Evolutionary conservation across 2,329 filamentous ascomycete genomes (phyloP).

Genomic region (Ceratocystiopsis sp.): DNA sequence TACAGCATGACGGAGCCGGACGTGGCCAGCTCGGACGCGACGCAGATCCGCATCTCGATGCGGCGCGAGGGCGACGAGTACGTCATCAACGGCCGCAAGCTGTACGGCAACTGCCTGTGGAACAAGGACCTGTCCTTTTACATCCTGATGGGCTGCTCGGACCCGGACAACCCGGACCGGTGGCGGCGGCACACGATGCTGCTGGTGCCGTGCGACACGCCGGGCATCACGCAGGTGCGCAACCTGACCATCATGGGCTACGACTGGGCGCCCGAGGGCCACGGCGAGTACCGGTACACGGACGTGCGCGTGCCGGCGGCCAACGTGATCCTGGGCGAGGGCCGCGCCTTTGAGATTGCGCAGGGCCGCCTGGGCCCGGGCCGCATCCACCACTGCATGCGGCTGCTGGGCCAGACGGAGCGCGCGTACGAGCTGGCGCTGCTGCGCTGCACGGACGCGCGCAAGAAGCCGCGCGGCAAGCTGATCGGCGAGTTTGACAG

Average conservation of each 20-base stretch:
- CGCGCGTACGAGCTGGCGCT: slow-evolving; percentile 88
- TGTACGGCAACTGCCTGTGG: slow-evolving; percentile 94
- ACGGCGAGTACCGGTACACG: slow-evolving; percentile 78
- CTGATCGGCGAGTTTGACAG: slow-evolving; percentile 76
- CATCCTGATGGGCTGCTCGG: slow-evolving; percentile 90
- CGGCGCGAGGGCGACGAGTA: slow-evolving; percentile 71
- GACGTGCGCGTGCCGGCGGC: slow-evolving; percentile 72
- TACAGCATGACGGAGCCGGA: slow-evolving; percentile 92
- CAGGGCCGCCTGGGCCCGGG: slow-evolving; percentile 91
- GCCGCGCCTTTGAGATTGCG: slow-evolving; percentile 93
- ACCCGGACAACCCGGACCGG: slow-evolving; percentile 54
- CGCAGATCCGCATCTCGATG: slow-evolving; percentile 78
- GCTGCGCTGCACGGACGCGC: slow-evolving; percentile 77
- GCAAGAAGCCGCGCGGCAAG: slow-evolving; percentile 83
- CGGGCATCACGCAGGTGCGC: slow-evolving; percentile 80
- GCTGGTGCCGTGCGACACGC: slow-evolving; percentile 62
- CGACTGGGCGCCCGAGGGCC: slow-evolving; percentile 91
- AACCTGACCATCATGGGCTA: slow-evolving; percentile 92
- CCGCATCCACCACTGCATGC: slow-evolving; percentile 96
- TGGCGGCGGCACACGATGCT: slow-evolving; percentile 91
- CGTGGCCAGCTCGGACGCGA: slow-evolving; percentile 78
- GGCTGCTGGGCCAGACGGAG: slow-evolving; percentile 79
- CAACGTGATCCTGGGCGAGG: slow-evolving; percentile 82
- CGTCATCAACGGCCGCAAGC: slow-evolving; percentile 94
- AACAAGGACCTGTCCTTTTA: slow-evolving; percentile 85